Percentiles rank a stretch among this genome's conserved stretches.
phyloP scores from a whole-genome alignment of 345 rosid species.

The Aquilaria sinensis region DNA sequence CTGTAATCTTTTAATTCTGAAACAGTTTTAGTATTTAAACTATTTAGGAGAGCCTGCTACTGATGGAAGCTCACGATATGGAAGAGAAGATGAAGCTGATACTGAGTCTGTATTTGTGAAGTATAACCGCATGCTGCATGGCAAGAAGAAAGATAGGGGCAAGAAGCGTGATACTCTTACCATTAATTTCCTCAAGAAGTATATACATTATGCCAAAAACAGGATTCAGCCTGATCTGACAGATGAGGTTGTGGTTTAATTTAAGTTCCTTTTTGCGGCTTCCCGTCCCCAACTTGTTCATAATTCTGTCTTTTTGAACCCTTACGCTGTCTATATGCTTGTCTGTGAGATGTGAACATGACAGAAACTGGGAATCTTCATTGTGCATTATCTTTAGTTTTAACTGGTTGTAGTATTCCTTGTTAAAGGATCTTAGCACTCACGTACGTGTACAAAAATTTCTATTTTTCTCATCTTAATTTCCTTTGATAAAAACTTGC shows the following conservation, averaged over 20 bases:
- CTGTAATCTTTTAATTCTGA: neutral
- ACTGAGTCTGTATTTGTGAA: conserved; percentile 84
- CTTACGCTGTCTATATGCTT: neutral
- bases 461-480: no score
- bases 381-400: neutral
- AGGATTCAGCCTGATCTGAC: conserved; percentile 90
- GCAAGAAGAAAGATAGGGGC: conserved; percentile 62
- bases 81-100: conserved; percentile 76
- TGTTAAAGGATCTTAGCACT: no score
- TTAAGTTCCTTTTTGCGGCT: no score
- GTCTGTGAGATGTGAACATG: no score
- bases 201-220: conserved; percentile 96
- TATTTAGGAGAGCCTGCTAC: conserved; percentile 50
- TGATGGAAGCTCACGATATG: conserved; percentile 61
- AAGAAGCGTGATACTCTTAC: conserved; percentile 75
- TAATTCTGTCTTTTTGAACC: neutral
- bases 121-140: conserved; percentile 87
- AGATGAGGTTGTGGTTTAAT: conserved; percentile 58
- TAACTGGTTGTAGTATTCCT: no score
- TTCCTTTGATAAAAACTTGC: no score
- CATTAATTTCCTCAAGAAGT: conserved; percentile 85
- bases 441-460: no score
- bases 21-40: conserved; percentile 15
- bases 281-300: no score
- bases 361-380: neutral